Evolutionary conservation across 1,284 basidiomycete genomes (phyloP), one percentile per base, ranked within the genome.

Genomic region (Ceratobasidium sp.): DNA sequence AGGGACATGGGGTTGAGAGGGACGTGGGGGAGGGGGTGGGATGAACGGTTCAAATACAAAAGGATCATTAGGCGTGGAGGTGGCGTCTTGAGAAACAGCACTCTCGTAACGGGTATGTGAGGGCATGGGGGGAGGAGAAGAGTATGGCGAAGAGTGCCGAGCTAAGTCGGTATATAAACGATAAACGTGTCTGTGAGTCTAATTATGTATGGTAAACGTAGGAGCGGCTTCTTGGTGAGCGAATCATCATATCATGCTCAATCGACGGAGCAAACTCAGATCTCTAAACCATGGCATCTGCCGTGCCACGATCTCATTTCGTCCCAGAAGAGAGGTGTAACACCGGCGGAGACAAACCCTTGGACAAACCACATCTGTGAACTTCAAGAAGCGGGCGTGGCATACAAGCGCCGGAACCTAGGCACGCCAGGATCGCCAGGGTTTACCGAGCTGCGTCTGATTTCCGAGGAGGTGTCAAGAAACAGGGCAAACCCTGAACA

Each of bases 391-490:
- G 48, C 48, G 48, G 36, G 36, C n/a, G n/a, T n/a, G 36, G 11
- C 36, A 11, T 11, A 11, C 36, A 41, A 11, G 48, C 48, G 48
- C 22, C 48, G 5, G 22, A 51, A 24, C 5, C 17, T 5, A 51
- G 48, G 22, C 17, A 15, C 54, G 62, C 47, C 62, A 29, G 36
- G 62, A 64, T 64, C 62, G 22, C 29, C 47, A 64, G 62, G 62
- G 62, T 19, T 24, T 27, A 33, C 15, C n/a, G 44, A 41, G 14
- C 59, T 44, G 4, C 4, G 22, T 24, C 24, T 44, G 62, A 64
- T 45, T 50, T 50, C 45, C 45, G 24, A 44, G 31, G n/a, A 5
- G 36, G 36, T 11, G 36, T 41, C 36, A 11, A 41, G 36, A 41
- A 41, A 41, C 36, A 41, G 36, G 36, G 11, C 11, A 41, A 48